Evolutionary conservation across 2,329 filamentous ascomycete genomes (phyloP).

Genomic region (Venturia carpophila): DNA sequence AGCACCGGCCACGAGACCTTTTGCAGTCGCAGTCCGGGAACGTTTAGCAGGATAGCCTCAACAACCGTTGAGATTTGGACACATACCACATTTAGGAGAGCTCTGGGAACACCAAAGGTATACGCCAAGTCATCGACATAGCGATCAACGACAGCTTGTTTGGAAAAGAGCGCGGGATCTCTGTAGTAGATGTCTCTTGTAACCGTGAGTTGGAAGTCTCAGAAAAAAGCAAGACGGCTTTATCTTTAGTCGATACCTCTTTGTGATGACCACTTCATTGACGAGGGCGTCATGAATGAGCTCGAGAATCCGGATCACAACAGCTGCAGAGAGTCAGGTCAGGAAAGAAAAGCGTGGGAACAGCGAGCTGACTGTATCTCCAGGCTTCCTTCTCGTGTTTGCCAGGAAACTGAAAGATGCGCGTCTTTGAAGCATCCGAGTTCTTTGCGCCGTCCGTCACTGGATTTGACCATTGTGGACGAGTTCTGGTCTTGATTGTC

Average conservation of each 20-base stretch:
- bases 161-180: conserved; percentile 62
- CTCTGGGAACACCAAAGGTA: conserved; percentile 57
- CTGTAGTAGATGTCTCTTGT: conserved; percentile 75
- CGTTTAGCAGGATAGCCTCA: background rate
- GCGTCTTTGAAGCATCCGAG: background rate
- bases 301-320: conserved; percentile 48
- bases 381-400: conserved; percentile 49
- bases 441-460: background rate
- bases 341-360: background rate
- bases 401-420: conserved; percentile 42
- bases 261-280: conserved; percentile 44
- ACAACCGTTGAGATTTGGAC: background rate
- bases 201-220: background rate
- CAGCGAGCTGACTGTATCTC: conserved; percentile 43
- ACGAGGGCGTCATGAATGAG: conserved; percentile 47
- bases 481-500: conserved; percentile 1
- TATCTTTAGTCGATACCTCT: conserved; percentile 37
- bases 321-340: conserved; percentile 34
- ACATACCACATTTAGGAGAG: conserved; percentile 61
- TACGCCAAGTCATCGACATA: conserved; percentile 68
- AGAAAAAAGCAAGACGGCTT: background rate
- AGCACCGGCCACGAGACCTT: conserved; percentile 60
- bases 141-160: conserved; percentile 59
- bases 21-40: conserved; percentile 61
- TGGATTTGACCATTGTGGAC: background rate